phyloP scores from a whole-genome alignment of 2,329 filamentous ascomycete genomes.

The Curvularia spicifera region DNA sequence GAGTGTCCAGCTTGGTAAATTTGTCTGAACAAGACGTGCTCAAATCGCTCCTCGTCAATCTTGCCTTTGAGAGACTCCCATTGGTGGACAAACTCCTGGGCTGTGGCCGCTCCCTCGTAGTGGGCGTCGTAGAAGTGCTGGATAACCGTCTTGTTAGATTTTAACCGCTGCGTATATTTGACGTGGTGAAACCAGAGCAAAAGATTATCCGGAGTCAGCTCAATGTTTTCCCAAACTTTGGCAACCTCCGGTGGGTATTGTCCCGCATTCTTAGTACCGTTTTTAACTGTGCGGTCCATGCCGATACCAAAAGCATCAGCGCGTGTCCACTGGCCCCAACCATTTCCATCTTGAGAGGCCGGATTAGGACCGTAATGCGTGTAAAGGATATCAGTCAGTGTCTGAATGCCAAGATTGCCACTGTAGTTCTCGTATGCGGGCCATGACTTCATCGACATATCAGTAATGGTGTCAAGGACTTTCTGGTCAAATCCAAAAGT shows the following conservation, averaged over 20 bases:
- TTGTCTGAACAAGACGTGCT: constrained; percentile 65
- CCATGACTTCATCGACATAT: constrained; percentile 73
- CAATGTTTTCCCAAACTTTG: constrained; percentile 63
- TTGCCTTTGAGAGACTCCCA: constrained; percentile 64
- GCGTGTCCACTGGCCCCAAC: constrained; percentile 75
- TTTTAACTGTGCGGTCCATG: constrained; percentile 73
- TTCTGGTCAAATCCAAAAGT: constrained; percentile 65
- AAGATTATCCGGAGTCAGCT: constrained; percentile 70
- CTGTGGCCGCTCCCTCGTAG: constrained; percentile 65
- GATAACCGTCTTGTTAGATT: constrained; percentile 70
- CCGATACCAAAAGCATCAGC: constrained; percentile 66
- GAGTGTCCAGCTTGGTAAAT: constrained; percentile 72
- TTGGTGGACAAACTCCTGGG: constrained; percentile 61
- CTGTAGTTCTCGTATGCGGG: constrained; percentile 73
- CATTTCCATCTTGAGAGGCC: constrained; percentile 69
- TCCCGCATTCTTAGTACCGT: constrained; percentile 69
- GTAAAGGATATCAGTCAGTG: constrained; percentile 70
- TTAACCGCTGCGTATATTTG: constrained; percentile 67
- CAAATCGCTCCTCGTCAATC: constrained; percentile 66
- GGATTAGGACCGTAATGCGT: constrained; percentile 73
- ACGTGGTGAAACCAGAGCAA: constrained; percentile 79
- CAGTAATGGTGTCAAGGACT: constrained; percentile 65
- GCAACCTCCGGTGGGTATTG: constrained; percentile 70
- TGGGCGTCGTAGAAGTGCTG: constrained; percentile 71
- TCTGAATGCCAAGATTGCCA: constrained; percentile 73